Base-by-base conservation (phyloP, 129 eudicot species). In the Pulicaria dysenterica region DNA sequence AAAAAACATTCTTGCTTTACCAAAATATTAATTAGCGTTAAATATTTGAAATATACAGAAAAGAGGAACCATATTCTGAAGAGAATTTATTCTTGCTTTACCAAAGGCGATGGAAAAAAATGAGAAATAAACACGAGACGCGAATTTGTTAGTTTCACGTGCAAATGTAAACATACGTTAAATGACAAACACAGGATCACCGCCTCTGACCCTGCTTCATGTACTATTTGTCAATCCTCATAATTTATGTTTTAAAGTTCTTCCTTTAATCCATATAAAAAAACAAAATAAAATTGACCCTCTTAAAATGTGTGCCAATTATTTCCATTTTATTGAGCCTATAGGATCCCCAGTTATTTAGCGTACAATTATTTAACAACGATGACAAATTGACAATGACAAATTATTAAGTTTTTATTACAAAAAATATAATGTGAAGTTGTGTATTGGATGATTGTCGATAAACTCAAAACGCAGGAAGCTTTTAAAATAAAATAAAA, bases 71-170 rank as follows among this genome's bases (percentile, higher is more conserved):
- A 57, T 45, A 67, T 76, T 31, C 7, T 76, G 46, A 44, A 47
- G 34, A 58, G n/a, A 49, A 38, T 19, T 41, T 69, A 15, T 24
- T 5, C 19, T 51, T 16, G 46, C 34, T 53, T 70, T 34, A 51
- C 64, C 39, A 5, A 62, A 11, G 3, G 54, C 9, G 50, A 46
- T 6, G 53, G 13, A 7, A 42, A 69, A 17, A 40, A 6, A 42
- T n/a, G 53, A 49, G 60, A 49, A 46, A 60, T 36, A 63, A 31
- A 3, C 70, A 73, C 67, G 54, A 51, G 61, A 61, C 42, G 34
- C 71, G 41, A 77, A 61, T 53, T 48, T 68, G 75, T 68, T 42
- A 62, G 42, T 51, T 62, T 78, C 82, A 78, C 82, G 82, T 78
- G 77, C 60, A 64, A 60, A 24, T 70, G 69, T 44, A 16, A 41